phyloP scores from a whole-genome alignment of 805 yeast genomes.

The Metschnikowia santaceciliae region DNA sequence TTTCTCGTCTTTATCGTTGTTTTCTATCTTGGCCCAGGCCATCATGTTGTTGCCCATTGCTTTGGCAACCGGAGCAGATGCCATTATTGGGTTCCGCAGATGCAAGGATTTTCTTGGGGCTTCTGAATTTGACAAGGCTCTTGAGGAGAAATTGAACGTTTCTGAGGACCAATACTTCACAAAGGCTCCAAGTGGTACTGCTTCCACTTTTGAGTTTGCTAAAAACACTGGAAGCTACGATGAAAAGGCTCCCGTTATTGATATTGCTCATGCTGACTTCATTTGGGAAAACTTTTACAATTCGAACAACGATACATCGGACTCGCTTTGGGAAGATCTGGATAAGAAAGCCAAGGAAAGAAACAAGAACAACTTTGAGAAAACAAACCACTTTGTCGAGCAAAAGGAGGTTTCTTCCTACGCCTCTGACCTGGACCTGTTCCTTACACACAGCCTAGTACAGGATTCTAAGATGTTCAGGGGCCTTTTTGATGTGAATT shows the following conservation, averaged over 20 bases:
- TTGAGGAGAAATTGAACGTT: conserved; percentile 8
- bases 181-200: conserved; percentile 2
- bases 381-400: neutral
- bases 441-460: conserved; percentile 1
- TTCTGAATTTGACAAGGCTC: conserved; percentile 15
- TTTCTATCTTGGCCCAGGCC: conserved; percentile 41
- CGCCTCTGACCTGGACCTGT: conserved; percentile 4
- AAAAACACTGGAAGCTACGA: neutral
- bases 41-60: conserved; percentile 43
- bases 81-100: conserved; percentile 36
- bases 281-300: conserved; percentile 13
- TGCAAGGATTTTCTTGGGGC: conserved; percentile 22
- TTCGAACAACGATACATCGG: conserved; percentile 1
- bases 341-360: conserved; percentile 13
- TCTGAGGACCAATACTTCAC: conserved; percentile 9
- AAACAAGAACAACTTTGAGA: conserved; percentile 10
- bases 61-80: conserved; percentile 44
- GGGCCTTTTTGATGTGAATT: conserved; percentile 33
- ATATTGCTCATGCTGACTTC: conserved; percentile 13
- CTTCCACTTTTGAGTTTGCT: conserved; percentile 1
- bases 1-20: conserved; percentile 41
- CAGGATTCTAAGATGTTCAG: conserved; percentile 20
- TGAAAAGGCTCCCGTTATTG: conserved; percentile 3
- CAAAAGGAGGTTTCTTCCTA: neutral
- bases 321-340: conserved; percentile 10